Base-by-base conservation (phyloP, 2,329 filamentous ascomycete genomes). In the Calonectria ilicicola region DNA sequence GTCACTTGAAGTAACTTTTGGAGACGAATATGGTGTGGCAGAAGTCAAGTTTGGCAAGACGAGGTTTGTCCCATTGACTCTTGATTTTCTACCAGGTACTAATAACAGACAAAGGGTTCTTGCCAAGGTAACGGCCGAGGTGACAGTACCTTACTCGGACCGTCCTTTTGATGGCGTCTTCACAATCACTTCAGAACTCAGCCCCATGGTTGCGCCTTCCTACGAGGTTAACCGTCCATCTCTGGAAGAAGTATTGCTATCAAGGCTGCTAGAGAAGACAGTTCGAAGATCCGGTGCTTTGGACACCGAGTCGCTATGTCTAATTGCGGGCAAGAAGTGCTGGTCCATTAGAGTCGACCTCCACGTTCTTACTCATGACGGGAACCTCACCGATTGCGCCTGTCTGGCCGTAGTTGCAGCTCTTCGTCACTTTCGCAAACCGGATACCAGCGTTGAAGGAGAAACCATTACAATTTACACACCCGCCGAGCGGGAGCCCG, bases 111-210 rank as follows among this genome's bases (percentile, higher is more conserved):
- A 29, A 78, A 97, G 96, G 80, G 91, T 98, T 71, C 87, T 97
- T 73, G 95, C 93, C 69, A 94, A 94, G 74, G 93, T 98, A 72
- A 96, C 95, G 3, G 94, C 95, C 75, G 95, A 98, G 85, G 94
- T 98, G 74, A 94, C 94, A 14, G 92, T 94, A 46, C 96, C 97
- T 51, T 95, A 93, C 81, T 85, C 93, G 66, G 96, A 98, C 85
- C 93, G 96, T 75, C 96, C 96, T 72, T 98, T 98, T 82, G 97
- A 98, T 83, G 97, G 97, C 83, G 91, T 98, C 83, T 98, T 98
- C 87, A 95, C 93, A 78, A 98, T 98, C 82, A 90, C 93, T 67
- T 94, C 96, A 68, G 97, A 98, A 83, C 91, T 99, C 79, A 95
- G 94, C 74, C 95, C 96, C 62, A 97, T 98, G 93, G 93, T 94